These are phyloP conservation scores for Fusarium sp. DNA, from an alignment of 2,329 filamentous ascomycete species.

Conservation along the genomic window DNA sequence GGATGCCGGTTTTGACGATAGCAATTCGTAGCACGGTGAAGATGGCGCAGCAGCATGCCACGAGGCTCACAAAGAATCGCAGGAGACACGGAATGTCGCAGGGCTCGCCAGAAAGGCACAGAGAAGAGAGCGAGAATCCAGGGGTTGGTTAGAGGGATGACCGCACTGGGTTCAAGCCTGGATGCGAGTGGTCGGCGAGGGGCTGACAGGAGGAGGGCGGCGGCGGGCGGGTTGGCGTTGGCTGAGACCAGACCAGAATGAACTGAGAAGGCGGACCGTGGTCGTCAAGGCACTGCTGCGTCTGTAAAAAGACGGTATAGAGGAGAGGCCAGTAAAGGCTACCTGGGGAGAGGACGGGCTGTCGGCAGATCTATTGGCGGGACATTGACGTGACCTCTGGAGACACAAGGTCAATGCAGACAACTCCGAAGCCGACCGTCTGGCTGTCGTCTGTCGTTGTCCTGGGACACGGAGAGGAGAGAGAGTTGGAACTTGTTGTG, in stretches of 20 bases:
- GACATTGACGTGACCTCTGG: slow-evolving; percentile 18
- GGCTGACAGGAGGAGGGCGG: slow-evolving; percentile 31
- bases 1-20: slow-evolving; percentile 34
- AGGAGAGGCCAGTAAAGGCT: slow-evolving; percentile 26
- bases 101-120: slow-evolving; percentile 33
- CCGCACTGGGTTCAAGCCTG: slow-evolving; percentile 38
- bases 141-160: slow-evolving; percentile 42
- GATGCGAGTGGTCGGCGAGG: slow-evolving; percentile 44
- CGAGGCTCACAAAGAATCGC: slow-evolving; percentile 35
- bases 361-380: slow-evolving; percentile 4
- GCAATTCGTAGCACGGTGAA: slow-evolving; percentile 32
- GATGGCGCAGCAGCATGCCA: slow-evolving; percentile 41
- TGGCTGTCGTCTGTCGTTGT: slow-evolving; percentile 6
- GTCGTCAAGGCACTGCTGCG: slow-evolving; percentile 10
- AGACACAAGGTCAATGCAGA: slow-evolving; percentile 11
- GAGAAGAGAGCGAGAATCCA: slow-evolving; percentile 40
- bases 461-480: background rate
- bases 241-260: slow-evolving; percentile 33
- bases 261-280: slow-evolving; percentile 18
- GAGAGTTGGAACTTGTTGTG: slow-evolving; percentile 1
- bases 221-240: slow-evolving; percentile 36
- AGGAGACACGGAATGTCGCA: slow-evolving; percentile 41
- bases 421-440: slow-evolving; percentile 14
- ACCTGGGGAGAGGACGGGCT: slow-evolving; percentile 15
- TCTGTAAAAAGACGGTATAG: slow-evolving; percentile 38